A percentile compares a stretch with the other conserved stretches of the same genome.
phyloP scores from a whole-genome alignment of 2,329 filamentous ascomycete species.

The Ophiognomonia clavigignenti-juglandacearum region DNA sequence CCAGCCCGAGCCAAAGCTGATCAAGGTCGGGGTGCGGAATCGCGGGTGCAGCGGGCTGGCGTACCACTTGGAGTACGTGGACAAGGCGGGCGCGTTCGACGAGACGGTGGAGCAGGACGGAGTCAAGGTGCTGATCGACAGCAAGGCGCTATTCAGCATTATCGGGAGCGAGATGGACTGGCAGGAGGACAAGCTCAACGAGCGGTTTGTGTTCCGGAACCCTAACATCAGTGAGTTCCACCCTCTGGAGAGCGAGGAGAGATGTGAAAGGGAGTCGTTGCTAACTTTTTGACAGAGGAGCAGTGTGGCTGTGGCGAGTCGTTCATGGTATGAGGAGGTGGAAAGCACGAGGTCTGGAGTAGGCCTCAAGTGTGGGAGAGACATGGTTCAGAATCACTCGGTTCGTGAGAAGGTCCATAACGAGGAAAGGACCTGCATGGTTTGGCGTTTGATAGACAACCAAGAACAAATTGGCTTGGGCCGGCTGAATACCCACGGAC shows the following conservation, averaged over 20 bases:
- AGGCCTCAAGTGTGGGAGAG: neutral
- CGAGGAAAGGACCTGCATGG: no score
- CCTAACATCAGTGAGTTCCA: conserved; percentile 88
- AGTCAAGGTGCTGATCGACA: conserved; percentile 92
- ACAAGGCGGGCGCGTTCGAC: conserved; percentile 82
- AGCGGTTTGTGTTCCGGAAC: conserved; percentile 91
- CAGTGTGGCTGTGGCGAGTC: conserved; percentile 95
- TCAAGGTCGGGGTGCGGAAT: conserved; percentile 91
- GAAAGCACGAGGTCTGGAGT: neutral
- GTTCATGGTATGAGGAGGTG: conserved; percentile 67
- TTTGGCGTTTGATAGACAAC: no score
- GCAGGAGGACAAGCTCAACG: conserved; percentile 90
- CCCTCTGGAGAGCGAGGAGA: neutral
- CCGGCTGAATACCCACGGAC: no score
- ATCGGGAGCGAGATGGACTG: conserved; percentile 99
- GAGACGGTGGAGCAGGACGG: conserved; percentile 94
- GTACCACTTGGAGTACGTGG: conserved; percentile 92
- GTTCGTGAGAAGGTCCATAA: neutral
- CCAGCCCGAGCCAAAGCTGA: conserved; percentile 84
- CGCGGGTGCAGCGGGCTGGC: conserved; percentile 89
- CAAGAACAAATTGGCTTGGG: no score
- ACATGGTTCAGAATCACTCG: neutral
- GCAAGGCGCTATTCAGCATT: conserved; percentile 95
- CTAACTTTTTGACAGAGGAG: conserved; percentile 63
- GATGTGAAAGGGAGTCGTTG: neutral